Evolutionary conservation across 73 alveolate genomes (phyloP).

Genomic region (Tetrahymena elliotti): DNA sequence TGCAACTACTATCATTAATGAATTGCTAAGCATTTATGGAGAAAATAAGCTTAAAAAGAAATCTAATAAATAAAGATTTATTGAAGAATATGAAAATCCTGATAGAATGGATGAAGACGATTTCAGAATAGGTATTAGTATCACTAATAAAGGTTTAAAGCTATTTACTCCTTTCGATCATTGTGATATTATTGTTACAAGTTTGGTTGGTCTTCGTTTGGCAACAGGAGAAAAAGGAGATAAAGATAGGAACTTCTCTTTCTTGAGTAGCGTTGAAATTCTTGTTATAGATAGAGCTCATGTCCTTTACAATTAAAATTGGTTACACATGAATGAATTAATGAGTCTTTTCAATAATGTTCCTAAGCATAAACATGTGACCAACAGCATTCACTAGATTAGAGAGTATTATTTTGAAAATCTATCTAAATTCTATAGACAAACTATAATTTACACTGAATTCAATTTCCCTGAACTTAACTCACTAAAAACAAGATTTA

Average conservation of each 20-base stretch:
- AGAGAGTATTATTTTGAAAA: conserved; percentile 36
- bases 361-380: not conserved
- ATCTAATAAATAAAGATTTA: conserved; percentile 19
- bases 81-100: conserved; percentile 17
- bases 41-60: not conserved
- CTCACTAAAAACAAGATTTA: not conserved
- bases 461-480: not conserved
- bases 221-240: not conserved
- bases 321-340: conserved; percentile 12
- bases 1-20: conserved; percentile 17
- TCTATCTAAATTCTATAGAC: conserved; percentile 25
- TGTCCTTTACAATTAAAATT: conserved; percentile 17
- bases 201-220: not conserved
- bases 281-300: conserved; percentile 38
- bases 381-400: not conserved
- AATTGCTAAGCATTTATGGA: conserved; percentile 3
- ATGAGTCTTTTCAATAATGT: not conserved
- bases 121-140: conserved; percentile 26
- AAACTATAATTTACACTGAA: conserved; percentile 25
- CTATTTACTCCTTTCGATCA: conserved; percentile 8
- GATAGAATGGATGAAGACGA: conserved; percentile 42
- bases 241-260: conserved; percentile 7
- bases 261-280: conserved; percentile 30
- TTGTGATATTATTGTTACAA: conserved; percentile 7
- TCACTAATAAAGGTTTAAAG: not conserved